Base-by-base conservation (phyloP, 306 rosid genomes). In the Hippophae tibetana region DNA sequence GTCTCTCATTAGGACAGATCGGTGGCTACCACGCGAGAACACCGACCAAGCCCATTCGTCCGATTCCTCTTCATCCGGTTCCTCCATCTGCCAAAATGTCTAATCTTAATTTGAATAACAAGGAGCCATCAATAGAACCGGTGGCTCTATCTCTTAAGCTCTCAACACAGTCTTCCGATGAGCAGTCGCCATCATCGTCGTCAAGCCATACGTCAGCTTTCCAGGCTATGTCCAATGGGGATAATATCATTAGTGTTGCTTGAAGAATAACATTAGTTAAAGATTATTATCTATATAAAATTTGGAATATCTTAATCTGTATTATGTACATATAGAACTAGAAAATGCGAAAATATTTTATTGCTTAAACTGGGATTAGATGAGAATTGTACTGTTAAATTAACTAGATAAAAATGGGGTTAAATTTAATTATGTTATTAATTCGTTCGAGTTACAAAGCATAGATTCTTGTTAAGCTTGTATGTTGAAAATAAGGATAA, bases 191-290 rank as follows among this genome's bases (percentile, higher is more conserved):
- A 58, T 52, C 71, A 0, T 13, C 42, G n/a, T 61, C 53, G 42
- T 51, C 75, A 64, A 58, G 62, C 53, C 90, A 79, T 13, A 31
- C 89, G 6, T 69, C 92, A 0, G 46, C 81, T 64, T 87, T 84
- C 56, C 83, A 79, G 69, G 52, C 71, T 43, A 75, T 84, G 76
- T 60, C 95, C 3, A 74, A 82, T 44, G 90, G 89, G 10, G 96
- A 90, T 63, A 72, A 79, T 57, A 83, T 87, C 52, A 83, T 90
- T 8, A 84, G 84, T 47, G 97, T 90, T 69, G 96, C 96, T 61
- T 90, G 74, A 86, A 51, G 61, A 14, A 31, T 2, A 31, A 31
- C 1, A 31, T 31, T 31, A 31, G 38, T 31, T 31, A 31, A 31
- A 31, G 38, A 31, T 31, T 31, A 31, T 31, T 31, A 31, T 31